Evolutionary conservation across 495 filamentous ascomycete genomes (phyloP).

Genomic region (Penicillium ucsense): DNA sequence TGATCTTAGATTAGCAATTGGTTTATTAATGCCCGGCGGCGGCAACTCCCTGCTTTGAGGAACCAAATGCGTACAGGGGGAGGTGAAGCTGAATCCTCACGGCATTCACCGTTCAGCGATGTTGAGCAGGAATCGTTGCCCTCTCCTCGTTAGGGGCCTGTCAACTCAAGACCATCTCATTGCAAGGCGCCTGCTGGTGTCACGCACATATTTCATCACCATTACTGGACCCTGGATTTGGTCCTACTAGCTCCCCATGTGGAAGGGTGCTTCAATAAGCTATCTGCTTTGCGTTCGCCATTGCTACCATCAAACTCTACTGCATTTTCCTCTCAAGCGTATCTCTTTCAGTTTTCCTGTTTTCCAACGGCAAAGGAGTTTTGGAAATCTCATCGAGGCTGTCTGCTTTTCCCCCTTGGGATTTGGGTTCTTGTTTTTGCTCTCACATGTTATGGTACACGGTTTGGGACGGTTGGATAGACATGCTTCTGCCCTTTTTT

Average conservation of each 20-base stretch:
- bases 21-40: constrained; percentile 87
- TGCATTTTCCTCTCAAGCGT: background rate
- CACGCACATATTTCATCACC: too few species aligned
- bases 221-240: background rate
- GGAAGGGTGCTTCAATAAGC: too few species aligned
- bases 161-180: background rate
- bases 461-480: constrained; percentile 16
- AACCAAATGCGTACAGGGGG: constrained; percentile 41
- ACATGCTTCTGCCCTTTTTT: constrained; percentile 14
- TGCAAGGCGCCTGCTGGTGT: too few species aligned
- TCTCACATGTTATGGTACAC: constrained; percentile 20
- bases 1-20: constrained; percentile 72
- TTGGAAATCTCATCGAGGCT: too few species aligned
- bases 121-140: constrained; percentile 26
- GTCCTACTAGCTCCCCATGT: background rate
- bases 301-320: background rate
- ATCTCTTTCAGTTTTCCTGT: constrained; percentile 4
- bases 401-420: background rate
- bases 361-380: background rate
- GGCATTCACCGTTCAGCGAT: constrained; percentile 37
- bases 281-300: too few species aligned
- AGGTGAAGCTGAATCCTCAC: constrained; percentile 23
- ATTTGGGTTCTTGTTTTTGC: background rate
- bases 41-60: constrained; percentile 60
- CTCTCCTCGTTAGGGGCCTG: constrained; percentile 22